Percentiles rank a stretch among this genome's conserved stretches.
Evolutionary conservation across 495 filamentous ascomycete genomes (phyloP).

Genomic region (Pyrenula aspistea): DNA sequence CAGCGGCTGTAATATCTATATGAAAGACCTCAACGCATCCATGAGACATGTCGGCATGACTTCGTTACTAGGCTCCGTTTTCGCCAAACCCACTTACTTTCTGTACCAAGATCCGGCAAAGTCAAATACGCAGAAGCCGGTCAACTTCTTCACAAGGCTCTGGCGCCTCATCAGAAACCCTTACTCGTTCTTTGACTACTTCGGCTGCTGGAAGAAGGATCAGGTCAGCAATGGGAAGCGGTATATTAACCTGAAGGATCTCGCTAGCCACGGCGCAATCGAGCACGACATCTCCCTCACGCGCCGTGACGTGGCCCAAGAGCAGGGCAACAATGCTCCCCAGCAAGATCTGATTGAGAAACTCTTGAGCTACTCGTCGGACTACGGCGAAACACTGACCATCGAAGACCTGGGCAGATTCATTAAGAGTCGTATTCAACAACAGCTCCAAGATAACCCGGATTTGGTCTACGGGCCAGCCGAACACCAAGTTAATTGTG

Average conservation of each 20-base stretch:
- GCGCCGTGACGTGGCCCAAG: slow-evolving; percentile 14
- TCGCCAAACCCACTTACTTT: slow-evolving; percentile 3
- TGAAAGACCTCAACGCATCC: not conserved
- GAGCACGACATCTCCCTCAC: slow-evolving; percentile 25
- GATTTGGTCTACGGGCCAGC: slow-evolving; percentile 3
- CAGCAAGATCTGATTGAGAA: slow-evolving; percentile 11
- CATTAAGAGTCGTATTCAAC: slow-evolving; percentile 5
- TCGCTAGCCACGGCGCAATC: slow-evolving; percentile 12
- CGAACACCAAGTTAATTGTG: slow-evolving; percentile 6
- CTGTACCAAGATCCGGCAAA: not conserved
- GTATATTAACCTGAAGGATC: slow-evolving; percentile 17
- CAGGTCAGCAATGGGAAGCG: slow-evolving; percentile 7
- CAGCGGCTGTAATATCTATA: slow-evolving; percentile 6
- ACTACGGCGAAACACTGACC: slow-evolving; percentile 9
- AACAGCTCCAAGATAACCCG: slow-evolving; percentile 11
- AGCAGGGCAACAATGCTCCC: slow-evolving; percentile 8
- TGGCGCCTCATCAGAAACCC: slow-evolving; percentile 10
- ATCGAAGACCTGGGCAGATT: slow-evolving; percentile 9
- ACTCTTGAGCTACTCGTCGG: slow-evolving; percentile 7
- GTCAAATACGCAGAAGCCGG: no score
- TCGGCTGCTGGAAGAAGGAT: slow-evolving; percentile 10
- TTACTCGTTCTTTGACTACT: slow-evolving; percentile 10
- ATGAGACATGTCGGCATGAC: slow-evolving; percentile 4
- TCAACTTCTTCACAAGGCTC: not conserved
- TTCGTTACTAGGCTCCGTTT: not conserved